These are phyloP conservation scores for Lippia alba DNA, from an alignment of 305 asterid genomes.

Conservation along the genomic window DNA sequence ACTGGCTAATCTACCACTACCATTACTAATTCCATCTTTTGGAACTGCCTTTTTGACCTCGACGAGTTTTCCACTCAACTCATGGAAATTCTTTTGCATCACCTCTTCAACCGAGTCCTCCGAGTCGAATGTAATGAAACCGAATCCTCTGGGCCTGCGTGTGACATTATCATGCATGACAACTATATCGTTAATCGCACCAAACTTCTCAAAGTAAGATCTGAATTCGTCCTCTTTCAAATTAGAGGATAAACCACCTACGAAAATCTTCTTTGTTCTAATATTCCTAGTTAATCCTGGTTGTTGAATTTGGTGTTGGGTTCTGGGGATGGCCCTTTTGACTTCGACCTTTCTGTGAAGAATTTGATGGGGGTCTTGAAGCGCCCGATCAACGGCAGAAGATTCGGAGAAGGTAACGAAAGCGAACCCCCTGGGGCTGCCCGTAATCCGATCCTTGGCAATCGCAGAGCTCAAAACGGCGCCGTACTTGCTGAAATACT, in stretches of 20 bases:
- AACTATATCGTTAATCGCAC: constrained; percentile 80
- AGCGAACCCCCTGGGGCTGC: constrained; percentile 80
- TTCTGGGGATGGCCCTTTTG: constrained; percentile 86
- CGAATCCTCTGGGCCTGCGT: constrained; percentile 91
- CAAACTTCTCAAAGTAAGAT: constrained; percentile 74
- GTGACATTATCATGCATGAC: constrained; percentile 82
- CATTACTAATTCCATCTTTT: constrained; percentile 58
- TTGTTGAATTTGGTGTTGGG: constrained; percentile 67
- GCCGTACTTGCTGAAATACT: constrained; percentile 74
- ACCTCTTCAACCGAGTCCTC: constrained; percentile 87
- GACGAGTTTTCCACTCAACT: constrained; percentile 71
- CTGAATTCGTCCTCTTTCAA: constrained; percentile 77
- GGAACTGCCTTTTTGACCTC: constrained; percentile 93
- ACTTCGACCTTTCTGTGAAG: constrained; percentile 84
- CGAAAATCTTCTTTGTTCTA: constrained; percentile 89
- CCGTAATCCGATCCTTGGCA: constrained; percentile 65
- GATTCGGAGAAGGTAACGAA: constrained; percentile 79
- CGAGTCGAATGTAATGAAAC: constrained; percentile 80
- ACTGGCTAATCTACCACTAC: constrained; percentile 47
- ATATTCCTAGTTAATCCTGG: constrained; percentile 52
- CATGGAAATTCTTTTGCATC: constrained; percentile 70
- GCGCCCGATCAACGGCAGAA: constrained; percentile 68
- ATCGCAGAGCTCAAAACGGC: constrained; percentile 57
- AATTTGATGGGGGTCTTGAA: constrained; percentile 72
- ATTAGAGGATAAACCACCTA: constrained; percentile 84